Percentiles rank a stretch among this genome's conserved stretches.
phyloP scores from a whole-genome alignment of 2,329 filamentous ascomycete genomes.

The Colletotrichum paranaense region DNA sequence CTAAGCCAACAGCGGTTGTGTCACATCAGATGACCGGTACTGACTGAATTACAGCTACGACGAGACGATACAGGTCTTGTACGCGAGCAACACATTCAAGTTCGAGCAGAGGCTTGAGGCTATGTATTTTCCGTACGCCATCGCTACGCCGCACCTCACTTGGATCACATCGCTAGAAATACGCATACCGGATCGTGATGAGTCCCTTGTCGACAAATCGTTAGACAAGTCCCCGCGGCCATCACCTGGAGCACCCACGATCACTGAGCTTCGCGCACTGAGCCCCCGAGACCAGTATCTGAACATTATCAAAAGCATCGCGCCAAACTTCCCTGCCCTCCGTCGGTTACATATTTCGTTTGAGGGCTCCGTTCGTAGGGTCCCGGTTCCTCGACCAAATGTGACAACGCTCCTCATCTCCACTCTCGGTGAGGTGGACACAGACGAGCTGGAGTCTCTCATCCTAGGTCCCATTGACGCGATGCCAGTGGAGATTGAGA shows the following conservation, averaged over 20 bases:
- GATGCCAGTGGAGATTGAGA: constrained; percentile 18
- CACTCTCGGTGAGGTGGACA: constrained; percentile 30
- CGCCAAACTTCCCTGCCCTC: constrained; percentile 30
- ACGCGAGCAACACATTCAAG: constrained; percentile 36
- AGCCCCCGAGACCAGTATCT: constrained; percentile 28
- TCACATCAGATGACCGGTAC: constrained; percentile 1
- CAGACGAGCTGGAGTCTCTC: constrained; percentile 16
- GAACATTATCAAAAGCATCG: constrained; percentile 19
- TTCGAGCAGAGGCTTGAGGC: constrained; percentile 34
- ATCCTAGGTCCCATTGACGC: constrained; percentile 28
- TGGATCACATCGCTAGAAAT: constrained; percentile 37
- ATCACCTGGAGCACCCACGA: background rate
- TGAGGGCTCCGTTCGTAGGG: constrained; percentile 33
- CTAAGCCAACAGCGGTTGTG: background rate
- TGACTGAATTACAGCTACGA: constrained; percentile 32
- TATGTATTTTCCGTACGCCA: constrained; percentile 31
- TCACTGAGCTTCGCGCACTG: constrained; percentile 14
- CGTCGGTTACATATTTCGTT: constrained; percentile 33
- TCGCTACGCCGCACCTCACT: constrained; percentile 9
- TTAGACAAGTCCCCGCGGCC: constrained; percentile 27
- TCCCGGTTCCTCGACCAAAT: constrained; percentile 31
- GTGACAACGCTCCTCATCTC: constrained; percentile 32
- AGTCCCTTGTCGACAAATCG: constrained; percentile 27
- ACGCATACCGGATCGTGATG: constrained; percentile 33
- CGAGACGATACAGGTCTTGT: constrained; percentile 35